A percentile compares a stretch with the other conserved stretches of the same genome.
phyloP scores from a whole-genome alignment of 2,329 filamentous ascomycete species.

The Colletotrichum cordylinicola region DNA sequence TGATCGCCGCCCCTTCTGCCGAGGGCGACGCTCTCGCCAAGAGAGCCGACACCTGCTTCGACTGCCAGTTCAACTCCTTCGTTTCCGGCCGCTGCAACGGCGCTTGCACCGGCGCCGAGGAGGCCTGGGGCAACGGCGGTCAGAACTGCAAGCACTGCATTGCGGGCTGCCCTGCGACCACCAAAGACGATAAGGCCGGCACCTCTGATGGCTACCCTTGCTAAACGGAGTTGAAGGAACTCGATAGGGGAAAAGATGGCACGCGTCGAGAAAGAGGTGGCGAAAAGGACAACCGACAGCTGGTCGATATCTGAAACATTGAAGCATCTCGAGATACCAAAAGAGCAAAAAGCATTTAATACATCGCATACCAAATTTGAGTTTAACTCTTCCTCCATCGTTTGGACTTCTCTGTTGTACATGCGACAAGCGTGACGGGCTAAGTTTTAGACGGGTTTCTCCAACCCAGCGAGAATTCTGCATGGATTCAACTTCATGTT shows the following conservation, averaged over 20 bases:
- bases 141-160: background rate
- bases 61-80: background rate
- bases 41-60: background rate
- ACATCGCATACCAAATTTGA: background rate
- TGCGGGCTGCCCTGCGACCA: background rate
- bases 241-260: rapidly evolving
- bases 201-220: background rate
- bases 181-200: too few relatives aligned
- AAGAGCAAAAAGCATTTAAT: background rate
- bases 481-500: background rate
- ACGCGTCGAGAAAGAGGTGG: background rate
- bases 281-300: background rate
- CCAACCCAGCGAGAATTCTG: background rate
- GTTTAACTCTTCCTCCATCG: background rate
- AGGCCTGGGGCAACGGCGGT: background rate
- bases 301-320: background rate
- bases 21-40: background rate
- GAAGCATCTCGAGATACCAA: background rate
- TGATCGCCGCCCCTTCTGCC: background rate
- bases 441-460: background rate
- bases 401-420: background rate
- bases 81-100: background rate
- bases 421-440: background rate
- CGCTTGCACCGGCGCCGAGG: background rate
- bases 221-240: background rate